These are phyloP conservation scores for Hygrocybe punicea DNA, from an alignment of 768 basidiomycete species.

Conservation along the genomic window DNA sequence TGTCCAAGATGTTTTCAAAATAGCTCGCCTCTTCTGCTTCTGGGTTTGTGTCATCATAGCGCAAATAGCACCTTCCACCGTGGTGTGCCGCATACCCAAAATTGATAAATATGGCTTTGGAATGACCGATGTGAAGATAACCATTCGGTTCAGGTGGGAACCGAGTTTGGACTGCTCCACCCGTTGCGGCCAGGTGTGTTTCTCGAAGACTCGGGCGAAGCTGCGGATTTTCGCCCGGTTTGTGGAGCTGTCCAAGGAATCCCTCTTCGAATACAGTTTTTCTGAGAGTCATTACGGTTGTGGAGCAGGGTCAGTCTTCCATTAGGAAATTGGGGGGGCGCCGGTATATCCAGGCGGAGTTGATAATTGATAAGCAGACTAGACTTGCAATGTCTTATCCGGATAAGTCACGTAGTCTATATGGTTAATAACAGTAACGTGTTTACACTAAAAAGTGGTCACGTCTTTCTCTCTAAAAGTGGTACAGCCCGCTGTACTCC, in stretches of 20 bases:
- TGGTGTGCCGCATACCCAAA: constrained; percentile 98
- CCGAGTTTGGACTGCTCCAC: constrained; percentile 85
- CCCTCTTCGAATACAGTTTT: constrained; percentile 89
- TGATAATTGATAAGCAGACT: no score
- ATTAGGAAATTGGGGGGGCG: no score
- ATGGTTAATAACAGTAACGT: no score
- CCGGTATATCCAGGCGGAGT: no score
- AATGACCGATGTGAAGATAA: constrained; percentile 92
- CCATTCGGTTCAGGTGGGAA: constrained; percentile 99
- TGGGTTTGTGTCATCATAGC: constrained; percentile 98
- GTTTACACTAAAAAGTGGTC: no score
- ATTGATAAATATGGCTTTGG: constrained; percentile 96
- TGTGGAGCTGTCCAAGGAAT: constrained; percentile 88
- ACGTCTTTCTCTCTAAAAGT: no score
- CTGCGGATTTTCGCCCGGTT: constrained; percentile 91
- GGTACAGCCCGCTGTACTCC: no score
- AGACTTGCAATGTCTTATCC: no score
- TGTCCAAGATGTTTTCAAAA: constrained; percentile 95
- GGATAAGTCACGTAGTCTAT: no score
- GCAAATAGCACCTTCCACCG: constrained; percentile 87
- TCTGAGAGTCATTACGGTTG: constrained; percentile 39
- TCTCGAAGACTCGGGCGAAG: constrained; percentile 72
- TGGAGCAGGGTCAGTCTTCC: no score
- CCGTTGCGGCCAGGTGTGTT: constrained; percentile 75
- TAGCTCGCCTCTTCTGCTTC: constrained; percentile 95